Base-by-base conservation (phyloP, 345 rosid species). In the Melaleuca quinquenervia region DNA sequence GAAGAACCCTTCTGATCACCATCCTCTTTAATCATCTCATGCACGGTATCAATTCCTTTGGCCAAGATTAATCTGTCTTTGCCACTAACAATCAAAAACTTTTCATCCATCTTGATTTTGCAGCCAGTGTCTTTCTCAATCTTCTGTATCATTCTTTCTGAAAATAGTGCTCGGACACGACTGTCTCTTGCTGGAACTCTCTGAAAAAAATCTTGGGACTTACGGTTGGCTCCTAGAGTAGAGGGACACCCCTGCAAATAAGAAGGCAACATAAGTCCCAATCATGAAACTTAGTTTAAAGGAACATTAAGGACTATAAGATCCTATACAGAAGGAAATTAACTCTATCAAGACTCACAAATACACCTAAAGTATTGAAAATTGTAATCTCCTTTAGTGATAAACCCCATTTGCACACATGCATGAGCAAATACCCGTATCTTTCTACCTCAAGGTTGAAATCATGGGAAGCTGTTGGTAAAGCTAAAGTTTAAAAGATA, bases 1-100 rank as follows among this genome's bases (percentile, higher is more conserved):
- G 97, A 92, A 85, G 96, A 89, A 50, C 90, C 96, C 91, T 89
- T 95, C 52, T 84, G 90, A 89, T 93, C 94, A 86, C 94, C 92
- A 82, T 90, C 99, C 78, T 94, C 96, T 86, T 94, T 97, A 84
- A 93, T 92, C 60, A 94, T 88, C 90, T 91, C 96, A 90, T 93
- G 98, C 90, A 95, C 98, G 87, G 98, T 98, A 95, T 97, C 99
- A 84, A 95, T 98, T 88, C 99, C 99, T 89, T 97, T 97, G 84
- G 94, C 90, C 91, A 97, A 89, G 86, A 97, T 90, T 84, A 96
- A 92, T 88, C 96, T 96, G 86, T 96, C 99, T 91, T 94, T 95
- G 84, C 99, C 99, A 90, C 97, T 96, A 84, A 97, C 99, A 85
- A 97, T 93, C 83, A 97, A 84, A 89, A 97, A 97, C 90, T 97